Evolutionary conservation across 176 grass and related monocot genomes (phyloP), one percentile per base, ranked within the genome.

Genomic region (Cenchrus purpureus): DNA sequence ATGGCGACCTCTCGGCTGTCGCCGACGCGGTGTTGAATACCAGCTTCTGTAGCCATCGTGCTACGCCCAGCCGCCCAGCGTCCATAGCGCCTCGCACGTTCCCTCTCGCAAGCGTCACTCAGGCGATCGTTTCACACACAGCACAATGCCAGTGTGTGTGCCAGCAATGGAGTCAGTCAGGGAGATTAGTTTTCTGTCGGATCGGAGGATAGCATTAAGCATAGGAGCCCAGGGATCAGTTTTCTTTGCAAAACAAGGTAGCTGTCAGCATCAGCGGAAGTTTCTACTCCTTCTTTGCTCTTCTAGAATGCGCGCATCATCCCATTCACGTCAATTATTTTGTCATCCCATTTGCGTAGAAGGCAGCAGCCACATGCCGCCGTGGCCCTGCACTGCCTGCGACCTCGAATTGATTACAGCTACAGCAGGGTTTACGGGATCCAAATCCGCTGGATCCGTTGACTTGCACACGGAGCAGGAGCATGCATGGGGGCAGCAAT

Each of bases 21-120:
- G 62, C 19, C 79, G 79, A 79, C 84, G 79, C 74, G 14, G 10
- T 85, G 65, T 57, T 74, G 42, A 79, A 59, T 20, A 40, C 22
- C 15, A 49, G 11, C 67, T 67, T 83, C 11, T 79, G 73, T 50
- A 82, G 62, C 50, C 58, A 79, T 67, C 63, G 42, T 12, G 65
- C 58, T 60, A 61, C 13, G 16, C 45, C n/a, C 16, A 37, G 31
- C 49, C 25, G 25, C 25, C 25, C 14, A 12, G 8, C 45, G 9
- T 67, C 74, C 32, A n/a, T 44, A 29, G 51, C 20, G 32, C 55
- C 17, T 64, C 13, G 49, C 83, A 71, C 87, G 82, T 61, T 43
- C 65, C 20, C 11, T 9, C 11, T 9, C 34, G 25, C 82, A 70
- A 53, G 53, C 51, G 87, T 62, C 69, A 1, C 20, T 8, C 11